These are phyloP conservation scores for Euphorbia tirucalli DNA, from an alignment of 345 rosid species.

Conservation along the genomic window DNA sequence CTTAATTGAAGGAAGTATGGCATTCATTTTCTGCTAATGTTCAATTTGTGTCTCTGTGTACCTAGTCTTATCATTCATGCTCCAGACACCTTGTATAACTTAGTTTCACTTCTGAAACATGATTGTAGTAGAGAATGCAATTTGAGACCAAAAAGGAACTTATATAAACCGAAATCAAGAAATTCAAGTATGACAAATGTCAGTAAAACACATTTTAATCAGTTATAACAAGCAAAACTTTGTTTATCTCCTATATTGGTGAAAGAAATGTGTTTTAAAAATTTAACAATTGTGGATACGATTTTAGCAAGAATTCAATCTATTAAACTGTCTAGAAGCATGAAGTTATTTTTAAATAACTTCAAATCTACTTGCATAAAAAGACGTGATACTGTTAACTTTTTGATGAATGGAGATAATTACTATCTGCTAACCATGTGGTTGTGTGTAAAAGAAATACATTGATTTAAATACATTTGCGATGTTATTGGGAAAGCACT, in stretches of 20 bases:
- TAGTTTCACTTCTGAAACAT: neutral
- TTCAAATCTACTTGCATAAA: neutral
- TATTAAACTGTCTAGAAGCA: neutral
- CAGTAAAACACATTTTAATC: neutral
- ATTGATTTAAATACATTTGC: too few species aligned
- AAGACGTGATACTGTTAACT: conserved; percentile 4
- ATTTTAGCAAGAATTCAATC: neutral
- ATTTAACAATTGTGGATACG: neutral
- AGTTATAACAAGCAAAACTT: too few species aligned
- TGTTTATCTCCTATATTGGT: too few species aligned
- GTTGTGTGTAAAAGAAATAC: too few species aligned
- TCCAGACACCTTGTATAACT: neutral
- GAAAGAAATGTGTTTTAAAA: neutral
- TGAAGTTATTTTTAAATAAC: neutral
- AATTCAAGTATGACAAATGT: neutral
- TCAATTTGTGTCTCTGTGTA: neutral
- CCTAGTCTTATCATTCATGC: neutral
- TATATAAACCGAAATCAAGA: neutral
- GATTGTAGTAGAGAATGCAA: neutral
- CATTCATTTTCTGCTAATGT: neutral
- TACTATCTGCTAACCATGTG: too few species aligned
- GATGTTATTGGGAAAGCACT: too few species aligned
- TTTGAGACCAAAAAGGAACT: too few species aligned
- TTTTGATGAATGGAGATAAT: neutral
- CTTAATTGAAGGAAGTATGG: neutral